Conservation (phyloP, 345 rosid genomes). For the Limnanthes douglasii region DNA sequence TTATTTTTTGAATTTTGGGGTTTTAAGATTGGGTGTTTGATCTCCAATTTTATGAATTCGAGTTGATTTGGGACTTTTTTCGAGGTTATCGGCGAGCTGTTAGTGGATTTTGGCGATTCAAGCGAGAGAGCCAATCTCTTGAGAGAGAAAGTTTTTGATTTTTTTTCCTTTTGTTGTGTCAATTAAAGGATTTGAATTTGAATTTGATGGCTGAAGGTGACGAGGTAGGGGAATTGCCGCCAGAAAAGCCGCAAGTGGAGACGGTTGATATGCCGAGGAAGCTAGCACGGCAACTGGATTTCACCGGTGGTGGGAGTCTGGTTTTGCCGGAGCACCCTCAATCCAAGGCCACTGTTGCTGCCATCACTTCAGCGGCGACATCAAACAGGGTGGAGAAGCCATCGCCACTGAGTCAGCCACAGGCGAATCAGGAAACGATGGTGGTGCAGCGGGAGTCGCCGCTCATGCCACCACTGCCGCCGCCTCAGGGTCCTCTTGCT, state of each 20-base stretch:
- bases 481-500: slow-evolving; percentile 19
- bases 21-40: slow-evolving; percentile 14
- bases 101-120: slow-evolving; percentile 6
- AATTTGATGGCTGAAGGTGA: slow-evolving; percentile 48
- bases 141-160: slow-evolving; percentile 6
- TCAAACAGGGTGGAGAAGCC: slow-evolving; percentile 11
- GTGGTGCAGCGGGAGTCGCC: slow-evolving; percentile 16
- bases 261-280: slow-evolving; percentile 38
- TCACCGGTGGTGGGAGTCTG: slow-evolving; percentile 35
- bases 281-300: slow-evolving; percentile 92
- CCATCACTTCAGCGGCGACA: slow-evolving; percentile 9
- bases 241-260: slow-evolving; percentile 34
- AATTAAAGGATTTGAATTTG: slow-evolving; percentile 8
- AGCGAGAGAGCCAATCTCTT: slow-evolving; percentile 3
- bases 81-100: slow-evolving; percentile 10
- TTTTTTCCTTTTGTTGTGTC: slow-evolving; percentile 6
- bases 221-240: slow-evolving; percentile 61
- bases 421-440: slow-evolving; percentile 6
- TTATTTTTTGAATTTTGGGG: slow-evolving; percentile 11
- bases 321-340: slow-evolving; percentile 42
- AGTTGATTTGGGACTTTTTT: slow-evolving; percentile 18
- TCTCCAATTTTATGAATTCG: slow-evolving; percentile 23
- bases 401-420: slow-evolving; percentile 8
- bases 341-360: slow-evolving; percentile 10
- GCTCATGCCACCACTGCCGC: slow-evolving; percentile 11